Percentiles rank a stretch among this genome's conserved stretches.
phyloP scores from a whole-genome alignment of 2,329 filamentous ascomycete genomes.

The Phialophora tarda region DNA sequence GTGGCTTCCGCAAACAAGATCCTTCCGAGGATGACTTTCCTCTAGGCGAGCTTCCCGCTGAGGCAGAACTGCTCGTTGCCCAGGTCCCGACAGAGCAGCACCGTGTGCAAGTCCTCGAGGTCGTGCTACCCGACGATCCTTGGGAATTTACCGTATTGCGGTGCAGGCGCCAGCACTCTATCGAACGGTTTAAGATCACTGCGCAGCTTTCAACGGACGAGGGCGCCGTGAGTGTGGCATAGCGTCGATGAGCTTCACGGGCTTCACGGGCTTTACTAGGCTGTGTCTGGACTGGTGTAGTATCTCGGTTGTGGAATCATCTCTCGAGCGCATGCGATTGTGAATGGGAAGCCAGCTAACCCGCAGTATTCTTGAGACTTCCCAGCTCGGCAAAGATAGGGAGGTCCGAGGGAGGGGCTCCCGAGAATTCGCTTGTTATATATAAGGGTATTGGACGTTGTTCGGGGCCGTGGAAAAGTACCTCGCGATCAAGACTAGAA shows the following conservation, averaged over 20 bases:
- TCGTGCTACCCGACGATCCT: slow-evolving; percentile 12
- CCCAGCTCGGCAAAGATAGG: not conserved
- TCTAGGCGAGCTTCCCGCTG: not conserved
- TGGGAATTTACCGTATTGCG: slow-evolving; percentile 4
- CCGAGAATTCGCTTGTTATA: not conserved
- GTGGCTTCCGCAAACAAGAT: not conserved
- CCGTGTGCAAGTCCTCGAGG: not conserved
- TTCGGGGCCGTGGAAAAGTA: not conserved
- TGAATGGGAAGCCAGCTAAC: no score
- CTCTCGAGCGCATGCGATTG: no score
- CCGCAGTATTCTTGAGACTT: no score
- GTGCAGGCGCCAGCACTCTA: not conserved
- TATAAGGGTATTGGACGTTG: not conserved
- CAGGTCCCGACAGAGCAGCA: not conserved
- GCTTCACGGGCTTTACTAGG: no score
- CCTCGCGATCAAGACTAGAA: not conserved
- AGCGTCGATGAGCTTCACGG: not conserved
- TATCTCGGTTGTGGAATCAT: no score
- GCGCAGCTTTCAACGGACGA: not conserved
- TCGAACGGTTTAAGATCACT: not conserved
- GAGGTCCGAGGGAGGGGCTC: no score
- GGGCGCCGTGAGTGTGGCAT: not conserved
- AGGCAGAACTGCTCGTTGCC: not conserved
- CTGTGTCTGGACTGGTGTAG: no score
- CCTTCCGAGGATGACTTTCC: slow-evolving; percentile 2